These are phyloP conservation scores for Arbutus unedo DNA, from an alignment of 148 eudicot species.

Conservation along the genomic window DNA sequence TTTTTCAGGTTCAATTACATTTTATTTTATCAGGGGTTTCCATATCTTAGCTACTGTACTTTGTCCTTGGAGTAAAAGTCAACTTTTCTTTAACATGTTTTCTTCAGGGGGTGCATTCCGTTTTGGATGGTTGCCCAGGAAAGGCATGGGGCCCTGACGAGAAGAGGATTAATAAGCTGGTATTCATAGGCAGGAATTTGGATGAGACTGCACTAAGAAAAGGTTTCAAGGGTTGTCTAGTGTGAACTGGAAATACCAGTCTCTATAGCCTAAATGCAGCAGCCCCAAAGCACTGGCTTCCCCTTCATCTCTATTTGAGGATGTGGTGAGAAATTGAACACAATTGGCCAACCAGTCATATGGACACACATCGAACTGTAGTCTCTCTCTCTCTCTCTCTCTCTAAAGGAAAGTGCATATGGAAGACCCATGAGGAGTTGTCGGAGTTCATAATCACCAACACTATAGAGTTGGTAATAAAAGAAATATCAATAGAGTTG, in stretches of 20 bases:
- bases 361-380: not conserved
- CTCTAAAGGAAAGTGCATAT: not conserved
- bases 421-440: too few relatives aligned
- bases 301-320: not conserved
- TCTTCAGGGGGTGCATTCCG: constrained; percentile 84
- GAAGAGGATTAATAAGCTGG: constrained; percentile 75
- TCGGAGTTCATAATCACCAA: too few relatives aligned
- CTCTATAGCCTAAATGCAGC: too few relatives aligned
- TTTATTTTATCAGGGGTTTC: not conserved
- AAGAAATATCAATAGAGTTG: not conserved
- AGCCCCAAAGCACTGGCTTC: not conserved
- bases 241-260: constrained; percentile 14
- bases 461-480: too few relatives aligned
- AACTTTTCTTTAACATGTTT: not conserved
- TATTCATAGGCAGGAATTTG: constrained; percentile 81
- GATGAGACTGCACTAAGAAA: constrained; percentile 73
- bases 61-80: not conserved
- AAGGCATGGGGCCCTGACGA: constrained; percentile 81
- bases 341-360: not conserved
- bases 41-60: too few relatives aligned
- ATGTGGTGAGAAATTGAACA: not conserved
- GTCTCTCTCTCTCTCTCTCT: not conserved
- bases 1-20: constrained; percentile 60
- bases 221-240: constrained; percentile 86
- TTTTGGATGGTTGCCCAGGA: constrained; percentile 82